Base-by-base conservation (phyloP, 441 rosid genomes). In the Croton setiger region DNA sequence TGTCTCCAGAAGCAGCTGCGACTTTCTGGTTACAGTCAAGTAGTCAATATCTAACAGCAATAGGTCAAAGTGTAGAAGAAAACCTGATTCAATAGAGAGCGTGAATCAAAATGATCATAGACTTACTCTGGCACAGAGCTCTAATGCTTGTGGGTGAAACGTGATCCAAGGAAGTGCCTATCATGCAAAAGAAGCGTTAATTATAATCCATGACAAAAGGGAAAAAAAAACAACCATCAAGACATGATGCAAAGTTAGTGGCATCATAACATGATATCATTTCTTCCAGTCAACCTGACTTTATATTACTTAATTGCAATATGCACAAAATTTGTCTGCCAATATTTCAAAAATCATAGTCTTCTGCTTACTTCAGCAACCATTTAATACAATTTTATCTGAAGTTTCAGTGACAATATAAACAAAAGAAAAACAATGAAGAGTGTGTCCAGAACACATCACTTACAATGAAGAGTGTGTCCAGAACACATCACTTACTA, bases 41-140 rank as follows among this genome's bases (percentile, higher is more conserved):
- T n/a, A n/a, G n/a, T n/a, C n/a, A n/a, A n/a, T n/a, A n/a, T n/a
- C n/a, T n/a, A n/a, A n/a, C n/a, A n/a, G n/a, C n/a, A n/a, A n/a
- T n/a, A n/a, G n/a, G n/a, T n/a, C n/a, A n/a, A n/a, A n/a, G n/a
- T n/a, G n/a, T n/a, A n/a, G n/a, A n/a, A n/a, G n/a, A n/a, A n/a
- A n/a, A n/a, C n/a, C n/a, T n/a, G n/a, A n/a, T n/a, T n/a, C n/a
- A n/a, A n/a, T n/a, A n/a, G n/a, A n/a, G n/a, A n/a, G n/a, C n/a
- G n/a, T n/a, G n/a, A n/a, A n/a, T n/a, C n/a, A n/a, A n/a, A n/a
- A n/a, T n/a, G n/a, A n/a, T n/a, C n/a, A n/a, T n/a, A 15, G 44
- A 79, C 97, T 86, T 77, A 92, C 99, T 76, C 99, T 90, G 58
- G 98, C 97, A 72, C 99, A 92, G 17, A 95, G 88, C 78, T 95